Evolutionary conservation across 495 filamentous ascomycete species (phyloP).

Genomic region (Aspergillus affinis): DNA sequence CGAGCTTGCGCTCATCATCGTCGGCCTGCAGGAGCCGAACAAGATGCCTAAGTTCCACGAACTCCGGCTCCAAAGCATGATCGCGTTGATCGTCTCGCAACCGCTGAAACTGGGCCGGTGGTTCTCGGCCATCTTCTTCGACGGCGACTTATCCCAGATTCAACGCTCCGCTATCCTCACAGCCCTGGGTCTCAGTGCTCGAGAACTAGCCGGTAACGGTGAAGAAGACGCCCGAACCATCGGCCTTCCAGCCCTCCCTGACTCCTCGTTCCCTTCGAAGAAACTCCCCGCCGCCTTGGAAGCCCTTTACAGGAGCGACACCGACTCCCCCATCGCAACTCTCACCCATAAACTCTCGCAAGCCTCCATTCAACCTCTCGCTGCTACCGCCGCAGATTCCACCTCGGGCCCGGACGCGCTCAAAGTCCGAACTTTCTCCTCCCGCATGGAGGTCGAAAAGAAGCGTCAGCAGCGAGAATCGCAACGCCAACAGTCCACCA

Average conservation of each 20-base stretch:
- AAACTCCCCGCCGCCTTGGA: slow-evolving; percentile 57
- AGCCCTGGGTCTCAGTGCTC: slow-evolving; percentile 76
- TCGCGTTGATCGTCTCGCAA: slow-evolving; percentile 74
- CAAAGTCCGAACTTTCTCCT: slow-evolving; percentile 79
- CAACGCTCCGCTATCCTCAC: slow-evolving; percentile 81
- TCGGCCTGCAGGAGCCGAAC: slow-evolving; percentile 77
- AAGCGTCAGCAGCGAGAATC: slow-evolving; percentile 53
- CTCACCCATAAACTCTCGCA: slow-evolving; percentile 63
- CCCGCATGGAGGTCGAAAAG: slow-evolving; percentile 66
- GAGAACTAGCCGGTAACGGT: slow-evolving; percentile 82
- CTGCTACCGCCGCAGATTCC: slow-evolving; percentile 63
- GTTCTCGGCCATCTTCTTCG: slow-evolving; percentile 83
- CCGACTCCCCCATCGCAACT: slow-evolving; percentile 55
- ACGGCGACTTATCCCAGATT: slow-evolving; percentile 82
- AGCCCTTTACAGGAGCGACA: slow-evolving; percentile 43
- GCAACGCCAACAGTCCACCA: slow-evolving; percentile 51
- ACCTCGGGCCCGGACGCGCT: slow-evolving; percentile 76
- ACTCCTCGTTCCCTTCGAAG: slow-evolving; percentile 71
- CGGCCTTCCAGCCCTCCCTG: slow-evolving; percentile 33
- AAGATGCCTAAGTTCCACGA: slow-evolving; percentile 62
- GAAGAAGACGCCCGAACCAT: slow-evolving; percentile 54
- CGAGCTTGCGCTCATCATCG: slow-evolving; percentile 72
- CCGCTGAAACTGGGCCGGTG: slow-evolving; percentile 77
- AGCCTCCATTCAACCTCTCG: slow-evolving; percentile 75
- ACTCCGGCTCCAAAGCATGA: slow-evolving; percentile 76